phyloP scores from a whole-genome alignment of 106 monocot species.

The Phalaenopsis equestris region DNA sequence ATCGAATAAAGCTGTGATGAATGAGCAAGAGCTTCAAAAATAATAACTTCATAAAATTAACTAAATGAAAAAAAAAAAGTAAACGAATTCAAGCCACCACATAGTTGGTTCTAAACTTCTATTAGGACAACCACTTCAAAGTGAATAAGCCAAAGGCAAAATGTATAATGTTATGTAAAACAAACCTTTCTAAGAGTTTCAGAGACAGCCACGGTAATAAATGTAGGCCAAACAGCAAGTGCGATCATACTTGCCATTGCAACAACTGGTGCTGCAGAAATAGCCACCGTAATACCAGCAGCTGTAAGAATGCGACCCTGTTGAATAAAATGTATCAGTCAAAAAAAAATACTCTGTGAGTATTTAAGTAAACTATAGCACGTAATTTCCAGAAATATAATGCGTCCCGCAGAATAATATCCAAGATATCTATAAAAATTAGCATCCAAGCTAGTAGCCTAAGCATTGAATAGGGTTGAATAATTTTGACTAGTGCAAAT shows the following conservation, averaged over 20 bases:
- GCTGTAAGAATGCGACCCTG: conserved; percentile 86
- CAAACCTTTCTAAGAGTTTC: conserved; percentile 87
- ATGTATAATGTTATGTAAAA: neutral
- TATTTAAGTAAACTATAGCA: neutral
- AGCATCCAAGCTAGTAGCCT: neutral
- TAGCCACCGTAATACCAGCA: conserved; percentile 80
- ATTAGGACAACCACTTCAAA: no score
- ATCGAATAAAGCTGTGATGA: no score
- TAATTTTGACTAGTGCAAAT: neutral
- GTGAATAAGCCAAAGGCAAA: neutral
- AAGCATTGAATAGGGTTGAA: neutral
- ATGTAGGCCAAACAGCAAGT: conserved; percentile 88
- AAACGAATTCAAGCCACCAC: no score
- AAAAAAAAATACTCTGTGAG: neutral
- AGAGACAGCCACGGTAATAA: conserved; percentile 70
- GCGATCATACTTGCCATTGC: conserved; percentile 64
- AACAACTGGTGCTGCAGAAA: conserved; percentile 71
- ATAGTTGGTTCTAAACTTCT: no score
- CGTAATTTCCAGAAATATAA: neutral
- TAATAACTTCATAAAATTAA: no score
- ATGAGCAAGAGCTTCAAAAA: no score
- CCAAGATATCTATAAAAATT: neutral
- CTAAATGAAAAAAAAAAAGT: no score
- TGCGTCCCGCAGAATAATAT: neutral
- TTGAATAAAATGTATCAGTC: neutral